Base-by-base conservation (phyloP, 2,329 filamentous ascomycete species). In the Venturiaceae sp. region DNA sequence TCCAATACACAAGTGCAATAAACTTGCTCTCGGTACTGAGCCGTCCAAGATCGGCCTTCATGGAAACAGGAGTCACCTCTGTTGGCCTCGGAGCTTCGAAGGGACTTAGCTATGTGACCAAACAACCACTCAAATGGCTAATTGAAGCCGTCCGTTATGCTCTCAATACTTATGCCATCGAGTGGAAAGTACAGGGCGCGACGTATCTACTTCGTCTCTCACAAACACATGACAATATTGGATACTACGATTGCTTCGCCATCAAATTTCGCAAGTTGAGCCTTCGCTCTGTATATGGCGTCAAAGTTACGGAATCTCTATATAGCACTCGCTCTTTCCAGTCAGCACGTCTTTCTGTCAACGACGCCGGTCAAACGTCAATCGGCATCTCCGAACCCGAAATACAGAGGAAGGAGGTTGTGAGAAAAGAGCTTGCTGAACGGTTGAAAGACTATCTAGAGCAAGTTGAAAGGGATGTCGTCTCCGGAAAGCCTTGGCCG, bases 21-120 rank as follows among this genome's bases (percentile, higher is more conserved):
- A 60, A 60, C 13, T 58, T 62, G 21, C 64, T 67, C 60, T 30
- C 52, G 2, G 36, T 32, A 14, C 37, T 50, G 16, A 47, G 28
- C 21, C n/a, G 21, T 39, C 50, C 41, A 26, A 39, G 16, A n/a
- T 23, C 61, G n/a, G 34, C 47, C 19, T 53, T 57, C 23, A 26
- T 21, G 1, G 26, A 21, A 41, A 30, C 19, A 14, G 21, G 41
- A 56, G 26, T 67, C 21, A 62, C 62, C 3, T 63, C 60, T 11
- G 61, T 61, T 5, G 60, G 62, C 8, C 55, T 69, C 3, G 62
- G 64, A 8, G 60, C 64, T 16, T 65, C 64, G 2, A 68, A 66
- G 46, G 60, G 63, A n/a, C 61, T 69, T 11, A 61, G 66, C 32
- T 68, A 63, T 59, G 57, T 65, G 8, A 69, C 66, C 5, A 67